A percentile compares a stretch with the other conserved stretches of the same genome.
These are phyloP conservation scores for Globisporangium canariense DNA, from an alignment of 352 stramenopile species.

Conservation along the genomic window DNA sequence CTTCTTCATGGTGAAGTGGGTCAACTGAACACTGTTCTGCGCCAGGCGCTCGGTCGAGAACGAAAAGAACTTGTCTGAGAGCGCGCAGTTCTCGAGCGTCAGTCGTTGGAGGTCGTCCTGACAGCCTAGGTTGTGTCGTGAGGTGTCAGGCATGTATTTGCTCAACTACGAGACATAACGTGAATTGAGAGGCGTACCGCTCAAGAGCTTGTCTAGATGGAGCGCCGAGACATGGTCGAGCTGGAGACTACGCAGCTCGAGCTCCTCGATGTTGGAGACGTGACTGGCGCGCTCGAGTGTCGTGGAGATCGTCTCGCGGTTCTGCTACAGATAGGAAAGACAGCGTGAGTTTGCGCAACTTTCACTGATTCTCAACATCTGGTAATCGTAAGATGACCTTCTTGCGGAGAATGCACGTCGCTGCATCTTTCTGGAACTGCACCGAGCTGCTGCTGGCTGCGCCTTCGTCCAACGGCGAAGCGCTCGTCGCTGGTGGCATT, in stretches of 20 bases:
- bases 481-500: neutral
- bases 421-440: neutral
- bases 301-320: constrained; percentile 3
- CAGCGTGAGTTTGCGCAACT: neutral
- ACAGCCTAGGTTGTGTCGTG: constrained; percentile 13
- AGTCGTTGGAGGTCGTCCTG: constrained; percentile 24
- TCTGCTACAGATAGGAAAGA: neutral
- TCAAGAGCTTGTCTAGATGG: constrained; percentile 31
- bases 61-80: constrained; percentile 38
- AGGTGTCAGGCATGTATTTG: neutral
- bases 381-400: neutral
- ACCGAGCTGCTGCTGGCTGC: neutral
- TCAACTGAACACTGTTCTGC: constrained; percentile 21
- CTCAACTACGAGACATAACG: no score
- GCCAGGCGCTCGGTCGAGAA: constrained; percentile 25
- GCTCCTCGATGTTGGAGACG: constrained; percentile 19
- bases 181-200: constrained; percentile 5
- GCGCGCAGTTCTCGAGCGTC: constrained; percentile 34
- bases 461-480: neutral
- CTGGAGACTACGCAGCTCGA: constrained; percentile 28
- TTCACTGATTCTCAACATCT: no score
- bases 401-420: constrained; percentile 15
- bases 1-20: constrained; percentile 27
- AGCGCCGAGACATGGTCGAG: constrained; percentile 23
- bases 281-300: constrained; percentile 7